Conservation (phyloP, 495 filamentous ascomycete genomes). For the Pyrenula aspistea region DNA sequence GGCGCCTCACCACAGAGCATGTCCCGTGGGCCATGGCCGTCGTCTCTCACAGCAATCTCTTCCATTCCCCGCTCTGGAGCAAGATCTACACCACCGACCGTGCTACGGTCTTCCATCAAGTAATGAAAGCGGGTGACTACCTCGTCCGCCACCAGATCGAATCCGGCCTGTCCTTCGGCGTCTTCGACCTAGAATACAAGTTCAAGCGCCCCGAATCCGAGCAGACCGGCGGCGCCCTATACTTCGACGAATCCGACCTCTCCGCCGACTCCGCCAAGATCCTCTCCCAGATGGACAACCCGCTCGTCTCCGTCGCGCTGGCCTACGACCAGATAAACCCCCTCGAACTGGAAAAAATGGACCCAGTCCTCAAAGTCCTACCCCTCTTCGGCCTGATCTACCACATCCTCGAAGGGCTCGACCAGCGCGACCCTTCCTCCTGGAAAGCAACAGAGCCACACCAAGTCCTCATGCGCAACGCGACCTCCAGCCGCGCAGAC, state of each 20-base stretch:
- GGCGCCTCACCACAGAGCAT: conserved; percentile 20
- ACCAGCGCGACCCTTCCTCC: conserved; percentile 9
- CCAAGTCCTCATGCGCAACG: conserved; percentile 25
- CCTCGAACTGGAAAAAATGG: conserved; percentile 15
- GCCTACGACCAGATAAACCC: conserved; percentile 21
- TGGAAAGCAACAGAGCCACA: conserved; percentile 14
- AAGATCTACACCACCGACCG: conserved; percentile 14
- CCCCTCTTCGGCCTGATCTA: conserved; percentile 18
- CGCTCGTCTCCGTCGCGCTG: conserved; percentile 26
- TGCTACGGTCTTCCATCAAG: conserved; percentile 10
- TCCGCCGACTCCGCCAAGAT: conserved; percentile 13
- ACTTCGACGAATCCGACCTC: conserved; percentile 22
- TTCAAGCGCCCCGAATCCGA: conserved; percentile 28
- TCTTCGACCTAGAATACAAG: conserved; percentile 32
- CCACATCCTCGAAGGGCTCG: conserved; percentile 7
- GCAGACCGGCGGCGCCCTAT: conserved; percentile 22
- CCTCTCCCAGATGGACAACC: conserved; percentile 28
- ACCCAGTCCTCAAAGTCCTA: conserved; percentile 13
- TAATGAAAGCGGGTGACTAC: conserved; percentile 8
- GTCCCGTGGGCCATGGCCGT: conserved; percentile 24
- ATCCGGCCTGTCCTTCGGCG: conserved; percentile 27
- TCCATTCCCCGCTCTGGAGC: conserved; percentile 22
- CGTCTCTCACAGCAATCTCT: conserved; percentile 22
- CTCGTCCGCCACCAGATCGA: conserved; percentile 18
- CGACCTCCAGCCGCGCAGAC: conserved; percentile 21